phyloP scores from a whole-genome alignment of 352 stramenopile genomes.

The Phytophthora sojae region DNA sequence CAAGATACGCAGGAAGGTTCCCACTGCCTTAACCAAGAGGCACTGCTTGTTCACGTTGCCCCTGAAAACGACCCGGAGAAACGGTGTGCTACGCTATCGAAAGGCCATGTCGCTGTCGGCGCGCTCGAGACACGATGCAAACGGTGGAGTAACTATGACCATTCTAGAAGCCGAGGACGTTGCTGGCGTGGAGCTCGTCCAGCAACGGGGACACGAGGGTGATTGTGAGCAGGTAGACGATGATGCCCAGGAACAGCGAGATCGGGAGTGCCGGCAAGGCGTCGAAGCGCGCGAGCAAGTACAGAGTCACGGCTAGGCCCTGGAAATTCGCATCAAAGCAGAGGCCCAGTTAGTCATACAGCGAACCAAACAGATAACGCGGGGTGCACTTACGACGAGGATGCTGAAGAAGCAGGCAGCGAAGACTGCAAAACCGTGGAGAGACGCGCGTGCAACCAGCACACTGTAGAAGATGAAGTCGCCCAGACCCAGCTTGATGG shows the following conservation, averaged over 20 bases:
- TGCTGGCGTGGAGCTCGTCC: conserved; percentile 29
- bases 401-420: conserved; percentile 91
- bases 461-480: conserved; percentile 99
- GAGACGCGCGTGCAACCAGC: conserved; percentile 93
- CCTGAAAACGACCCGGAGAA: conserved; percentile 28
- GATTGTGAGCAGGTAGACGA: conserved; percentile 51
- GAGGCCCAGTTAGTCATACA: conserved; percentile 4
- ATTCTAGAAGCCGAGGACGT: conserved; percentile 30
- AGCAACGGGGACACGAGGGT: conserved; percentile 49
- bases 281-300: conserved; percentile 93
- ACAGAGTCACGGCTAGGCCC: conserved; percentile 92
- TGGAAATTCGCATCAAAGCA: conserved; percentile 20
- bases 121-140: conserved; percentile 4
- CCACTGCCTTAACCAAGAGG: conserved; percentile 7
- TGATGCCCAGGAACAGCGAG: conserved; percentile 92
- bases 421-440: conserved; percentile 94
- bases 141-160: not conserved
- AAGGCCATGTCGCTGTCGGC: not conserved
- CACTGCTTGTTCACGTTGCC: conserved; percentile 13
- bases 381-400: conserved; percentile 81
- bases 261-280: conserved; percentile 96
- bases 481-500: conserved; percentile 92
- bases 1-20: conserved; percentile 16
- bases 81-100: conserved; percentile 12
- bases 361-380: not conserved